Evolutionary conservation across 495 filamentous ascomycete species (phyloP).

Genomic region (Penicillium bialowiezense): DNA sequence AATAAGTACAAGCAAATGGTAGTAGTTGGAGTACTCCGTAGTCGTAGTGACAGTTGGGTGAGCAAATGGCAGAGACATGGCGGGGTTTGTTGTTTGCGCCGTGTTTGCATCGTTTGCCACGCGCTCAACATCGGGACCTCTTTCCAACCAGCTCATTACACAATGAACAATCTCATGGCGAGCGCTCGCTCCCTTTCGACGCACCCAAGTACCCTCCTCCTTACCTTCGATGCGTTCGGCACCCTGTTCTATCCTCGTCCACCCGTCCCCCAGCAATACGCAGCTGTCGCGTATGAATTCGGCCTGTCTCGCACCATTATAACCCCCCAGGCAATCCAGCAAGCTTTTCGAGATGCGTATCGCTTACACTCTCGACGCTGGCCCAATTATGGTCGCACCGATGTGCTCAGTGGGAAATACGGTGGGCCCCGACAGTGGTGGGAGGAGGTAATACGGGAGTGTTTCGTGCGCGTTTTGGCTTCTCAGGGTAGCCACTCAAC

Average conservation of each 20-base stretch:
- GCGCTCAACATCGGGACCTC: no score
- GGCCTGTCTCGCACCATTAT: constrained; percentile 43
- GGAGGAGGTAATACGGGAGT: constrained; percentile 53
- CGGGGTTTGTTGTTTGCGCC: no score
- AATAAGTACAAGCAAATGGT: no score
- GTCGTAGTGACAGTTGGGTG: no score
- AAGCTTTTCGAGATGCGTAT: constrained; percentile 49
- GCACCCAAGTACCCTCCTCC: constrained; percentile 45
- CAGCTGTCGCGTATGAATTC: constrained; percentile 51
- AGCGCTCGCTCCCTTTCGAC: no score
- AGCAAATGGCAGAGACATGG: no score
- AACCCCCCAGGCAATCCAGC: constrained; percentile 26
- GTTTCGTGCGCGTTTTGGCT: constrained; percentile 23
- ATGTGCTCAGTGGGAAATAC: constrained; percentile 44
- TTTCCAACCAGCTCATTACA: no score
- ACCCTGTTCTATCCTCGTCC: constrained; percentile 66
- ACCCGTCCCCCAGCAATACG: constrained; percentile 63
- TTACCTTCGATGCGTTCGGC: constrained; percentile 76
- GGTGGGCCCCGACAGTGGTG: constrained; percentile 64
- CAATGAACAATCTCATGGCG: no score
- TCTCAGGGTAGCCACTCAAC: not conserved
- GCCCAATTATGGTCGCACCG: constrained; percentile 65
- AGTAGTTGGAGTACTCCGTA: no score
- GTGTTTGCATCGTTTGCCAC: no score
- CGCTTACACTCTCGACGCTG: constrained; percentile 42